phyloP scores from a whole-genome alignment of 768 basidiomycete species.

The Termitomyces sp. region DNA sequence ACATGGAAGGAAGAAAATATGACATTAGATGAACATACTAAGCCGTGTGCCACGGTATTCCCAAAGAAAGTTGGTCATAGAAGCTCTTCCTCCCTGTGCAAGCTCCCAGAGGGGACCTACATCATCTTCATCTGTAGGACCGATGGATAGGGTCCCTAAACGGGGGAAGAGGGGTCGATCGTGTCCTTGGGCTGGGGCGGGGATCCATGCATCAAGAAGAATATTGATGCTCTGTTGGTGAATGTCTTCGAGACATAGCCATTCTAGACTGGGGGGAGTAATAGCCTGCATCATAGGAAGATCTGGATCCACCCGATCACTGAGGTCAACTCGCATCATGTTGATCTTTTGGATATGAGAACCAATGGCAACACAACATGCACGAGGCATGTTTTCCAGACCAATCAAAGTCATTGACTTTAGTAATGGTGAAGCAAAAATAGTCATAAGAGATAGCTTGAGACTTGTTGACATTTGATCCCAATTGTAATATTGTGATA shows the following conservation, averaged over 20 bases:
- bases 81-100: neutral
- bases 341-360: neutral
- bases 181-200: neutral
- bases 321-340: neutral
- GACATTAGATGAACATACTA: neutral
- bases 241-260: constrained; percentile 4
- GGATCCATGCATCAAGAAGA: constrained; percentile 1
- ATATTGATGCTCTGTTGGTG: neutral
- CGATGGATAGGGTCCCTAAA: neutral
- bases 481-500: neutral
- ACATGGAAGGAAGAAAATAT: too few species aligned
- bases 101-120: neutral
- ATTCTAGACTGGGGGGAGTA: neutral
- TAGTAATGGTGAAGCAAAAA: neutral
- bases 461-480: neutral
- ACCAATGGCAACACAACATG: constrained; percentile 3
- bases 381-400: too few species aligned
- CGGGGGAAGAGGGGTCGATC: too few species aligned
- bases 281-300: neutral
- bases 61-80: constrained; percentile 5
- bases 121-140: neutral
- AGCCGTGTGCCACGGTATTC: neutral
- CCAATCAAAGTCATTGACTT: neutral
- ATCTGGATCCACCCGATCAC: neutral
- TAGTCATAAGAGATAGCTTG: constrained; percentile 2